Evolutionary conservation across 2,329 filamentous ascomycete species (phyloP).

Genomic region (Tolypocladium guangdongense): DNA sequence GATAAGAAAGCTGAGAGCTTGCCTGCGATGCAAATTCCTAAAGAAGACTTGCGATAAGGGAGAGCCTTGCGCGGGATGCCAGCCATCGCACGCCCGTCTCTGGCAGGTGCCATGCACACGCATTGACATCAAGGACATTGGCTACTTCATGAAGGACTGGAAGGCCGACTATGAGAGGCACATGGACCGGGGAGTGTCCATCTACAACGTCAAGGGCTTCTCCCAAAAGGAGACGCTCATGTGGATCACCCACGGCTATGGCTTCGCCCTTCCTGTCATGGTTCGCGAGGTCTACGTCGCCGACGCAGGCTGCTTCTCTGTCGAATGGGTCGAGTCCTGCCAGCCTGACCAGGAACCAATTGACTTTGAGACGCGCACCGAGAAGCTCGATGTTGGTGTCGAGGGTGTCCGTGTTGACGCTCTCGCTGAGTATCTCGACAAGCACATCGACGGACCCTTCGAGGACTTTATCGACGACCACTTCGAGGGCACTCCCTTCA

Average conservation of each 20-base stretch:
- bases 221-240: constrained; percentile 57
- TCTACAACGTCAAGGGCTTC: constrained; percentile 89
- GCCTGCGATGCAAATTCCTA: constrained; percentile 92
- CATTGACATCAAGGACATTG: constrained; percentile 97
- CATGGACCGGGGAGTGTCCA: constrained; percentile 73
- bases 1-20: constrained; percentile 89
- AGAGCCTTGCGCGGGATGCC: constrained; percentile 88
- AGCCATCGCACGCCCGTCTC: constrained; percentile 86
- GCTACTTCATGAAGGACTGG: constrained; percentile 99
- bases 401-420: constrained; percentile 75
- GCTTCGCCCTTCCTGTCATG: constrained; percentile 83
- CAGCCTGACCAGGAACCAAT: constrained; percentile 58
- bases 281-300: constrained; percentile 88
- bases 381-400: constrained; percentile 78
- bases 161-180: constrained; percentile 94
- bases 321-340: constrained; percentile 85
- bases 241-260: constrained; percentile 95
- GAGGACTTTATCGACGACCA: constrained; percentile 92
- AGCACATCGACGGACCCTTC: constrained; percentile 85
- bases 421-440: constrained; percentile 86
- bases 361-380: constrained; percentile 77
- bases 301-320: constrained; percentile 83
- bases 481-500: constrained; percentile 89
- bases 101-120: constrained; percentile 98
- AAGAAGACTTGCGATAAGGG: constrained; percentile 99